Percentiles rank a stretch among this genome's conserved stretches.
Evolutionary conservation across 345 rosid genomes (phyloP).

Genomic region (Psidium friedrichsthalianum): DNA sequence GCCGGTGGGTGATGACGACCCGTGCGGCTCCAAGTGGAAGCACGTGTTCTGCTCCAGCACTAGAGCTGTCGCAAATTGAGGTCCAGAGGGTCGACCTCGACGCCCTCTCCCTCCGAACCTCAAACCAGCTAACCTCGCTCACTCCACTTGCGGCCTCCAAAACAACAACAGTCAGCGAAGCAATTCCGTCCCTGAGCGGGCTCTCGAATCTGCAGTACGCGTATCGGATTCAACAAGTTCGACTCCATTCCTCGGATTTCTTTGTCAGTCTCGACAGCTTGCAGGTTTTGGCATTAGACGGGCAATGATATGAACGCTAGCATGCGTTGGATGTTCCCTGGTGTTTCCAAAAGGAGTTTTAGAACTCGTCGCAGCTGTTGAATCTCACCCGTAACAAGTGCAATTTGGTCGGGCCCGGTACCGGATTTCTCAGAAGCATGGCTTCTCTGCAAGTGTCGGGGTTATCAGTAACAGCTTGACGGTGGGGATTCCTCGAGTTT

Average conservation of each 20-base stretch:
- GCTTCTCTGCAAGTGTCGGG: constrained; percentile 35
- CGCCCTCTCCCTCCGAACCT: constrained; percentile 47
- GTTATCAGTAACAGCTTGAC: constrained; percentile 42
- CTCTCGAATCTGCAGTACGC: constrained; percentile 34
- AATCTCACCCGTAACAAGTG: constrained; percentile 55
- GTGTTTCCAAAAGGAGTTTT: constrained; percentile 18
- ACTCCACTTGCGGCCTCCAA: constrained; percentile 47
- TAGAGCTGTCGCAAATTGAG: constrained; percentile 54
- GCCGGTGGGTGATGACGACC: constrained; percentile 56
- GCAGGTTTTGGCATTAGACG: constrained; percentile 46
- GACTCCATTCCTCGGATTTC: constrained; percentile 55
- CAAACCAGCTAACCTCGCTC: constrained; percentile 45
- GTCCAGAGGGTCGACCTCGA: constrained; percentile 44
- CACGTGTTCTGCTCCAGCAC: constrained; percentile 35
- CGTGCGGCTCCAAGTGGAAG: constrained; percentile 57
- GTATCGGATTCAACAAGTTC: constrained; percentile 47
- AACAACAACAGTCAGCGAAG: constrained; percentile 46
- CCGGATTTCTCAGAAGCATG: constrained; percentile 58
- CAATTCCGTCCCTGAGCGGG: constrained; percentile 48
- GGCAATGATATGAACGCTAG: constrained; percentile 40
- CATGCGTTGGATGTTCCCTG: constrained; percentile 62
- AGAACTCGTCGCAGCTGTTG: constrained; percentile 36
- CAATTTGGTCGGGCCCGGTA: constrained; percentile 50
- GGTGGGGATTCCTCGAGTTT: constrained; percentile 48
- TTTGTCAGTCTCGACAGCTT: constrained; percentile 36